Percentiles rank a stretch among this genome's conserved stretches.
Evolutionary conservation across 2,329 filamentous ascomycete genomes (phyloP).

Genomic region (Ophiostoma sp.): DNA sequence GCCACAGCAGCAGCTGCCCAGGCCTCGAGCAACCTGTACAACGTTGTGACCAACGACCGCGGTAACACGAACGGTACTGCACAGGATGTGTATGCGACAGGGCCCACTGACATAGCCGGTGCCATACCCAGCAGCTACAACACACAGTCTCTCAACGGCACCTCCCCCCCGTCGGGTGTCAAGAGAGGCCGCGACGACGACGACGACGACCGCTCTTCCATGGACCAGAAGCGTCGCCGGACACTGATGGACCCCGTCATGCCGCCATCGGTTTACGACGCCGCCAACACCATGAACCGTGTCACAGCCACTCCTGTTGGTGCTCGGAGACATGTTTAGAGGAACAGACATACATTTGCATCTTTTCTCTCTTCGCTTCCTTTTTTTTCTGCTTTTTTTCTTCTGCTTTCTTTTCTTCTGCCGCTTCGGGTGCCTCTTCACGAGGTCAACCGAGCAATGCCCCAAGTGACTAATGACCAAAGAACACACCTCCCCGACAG

Average conservation of each 20-base stretch:
- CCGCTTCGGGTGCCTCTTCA: constrained; percentile 16
- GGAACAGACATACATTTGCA: neutral
- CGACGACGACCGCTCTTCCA: constrained; percentile 35
- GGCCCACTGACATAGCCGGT: constrained; percentile 52
- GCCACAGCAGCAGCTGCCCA: constrained; percentile 33
- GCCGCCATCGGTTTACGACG: constrained; percentile 33
- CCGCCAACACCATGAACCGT: constrained; percentile 25
- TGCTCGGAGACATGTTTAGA: constrained; percentile 29
- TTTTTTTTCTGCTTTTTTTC: neutral
- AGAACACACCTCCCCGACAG: constrained; percentile 13
- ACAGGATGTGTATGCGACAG: constrained; percentile 63
- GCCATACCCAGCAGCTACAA: constrained; percentile 44
- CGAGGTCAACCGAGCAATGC: neutral
- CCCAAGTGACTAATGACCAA: constrained; percentile 25
- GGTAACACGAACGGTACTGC: constrained; percentile 59
- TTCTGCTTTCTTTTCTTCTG: constrained; percentile 21
- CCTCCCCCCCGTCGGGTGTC: constrained; percentile 34
- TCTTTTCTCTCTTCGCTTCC: constrained; percentile 8
- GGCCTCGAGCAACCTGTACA: constrained; percentile 78
- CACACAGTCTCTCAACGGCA: constrained; percentile 59
- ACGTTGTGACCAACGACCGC: constrained; percentile 77
- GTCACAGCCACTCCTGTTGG: constrained; percentile 30
- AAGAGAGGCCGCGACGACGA: constrained; percentile 43
- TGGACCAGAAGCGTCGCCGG: constrained; percentile 37
- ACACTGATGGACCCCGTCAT: constrained; percentile 33